Evolutionary conservation across 768 basidiomycete genomes (phyloP).

Genomic region (Auricularia auricula-judae): DNA sequence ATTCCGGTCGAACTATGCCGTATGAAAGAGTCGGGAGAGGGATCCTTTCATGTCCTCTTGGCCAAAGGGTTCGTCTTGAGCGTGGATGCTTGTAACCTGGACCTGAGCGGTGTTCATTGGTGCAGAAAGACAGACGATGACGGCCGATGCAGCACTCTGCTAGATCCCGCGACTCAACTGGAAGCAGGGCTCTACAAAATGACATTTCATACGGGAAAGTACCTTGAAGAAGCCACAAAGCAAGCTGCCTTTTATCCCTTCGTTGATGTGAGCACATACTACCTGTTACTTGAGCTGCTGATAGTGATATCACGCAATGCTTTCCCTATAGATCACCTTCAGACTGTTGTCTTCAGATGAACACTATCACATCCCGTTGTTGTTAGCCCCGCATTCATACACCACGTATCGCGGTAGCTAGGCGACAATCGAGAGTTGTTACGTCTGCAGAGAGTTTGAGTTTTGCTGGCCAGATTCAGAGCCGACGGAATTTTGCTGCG

Average conservation of each 20-base stretch:
- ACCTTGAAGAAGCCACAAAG: conserved; percentile 52
- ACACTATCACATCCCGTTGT: conserved; percentile 85
- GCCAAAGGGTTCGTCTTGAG: too few species aligned
- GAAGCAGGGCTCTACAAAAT: conserved; percentile 71
- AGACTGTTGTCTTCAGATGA: conserved; percentile 57
- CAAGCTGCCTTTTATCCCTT: conserved; percentile 78
- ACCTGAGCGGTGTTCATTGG: too few species aligned
- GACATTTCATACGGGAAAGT: conserved; percentile 71
- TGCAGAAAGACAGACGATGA: conserved; percentile 65
- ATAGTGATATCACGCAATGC: not conserved
- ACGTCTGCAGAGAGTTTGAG: too few species aligned
- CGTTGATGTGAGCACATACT: conserved; percentile 53
- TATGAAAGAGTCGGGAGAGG: conserved; percentile 32
- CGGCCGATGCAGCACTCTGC: conserved; percentile 72
- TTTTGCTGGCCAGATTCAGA: too few species aligned
- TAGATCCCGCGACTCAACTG: conserved; percentile 41
- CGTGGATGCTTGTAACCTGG: too few species aligned
- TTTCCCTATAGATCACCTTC: conserved; percentile 44
- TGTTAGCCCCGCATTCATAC: conserved; percentile 84
- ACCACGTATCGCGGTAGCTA: conserved; percentile 88
- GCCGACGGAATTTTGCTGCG: too few species aligned
- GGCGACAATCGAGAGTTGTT: not conserved
- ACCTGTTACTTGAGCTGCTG: not conserved
- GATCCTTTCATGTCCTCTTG: conserved; percentile 26
- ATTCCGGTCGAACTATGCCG: conserved; percentile 44